These are phyloP conservation scores for Suhomyces sp. DNA, from an alignment of 805 yeast species.

Conservation along the genomic window DNA sequence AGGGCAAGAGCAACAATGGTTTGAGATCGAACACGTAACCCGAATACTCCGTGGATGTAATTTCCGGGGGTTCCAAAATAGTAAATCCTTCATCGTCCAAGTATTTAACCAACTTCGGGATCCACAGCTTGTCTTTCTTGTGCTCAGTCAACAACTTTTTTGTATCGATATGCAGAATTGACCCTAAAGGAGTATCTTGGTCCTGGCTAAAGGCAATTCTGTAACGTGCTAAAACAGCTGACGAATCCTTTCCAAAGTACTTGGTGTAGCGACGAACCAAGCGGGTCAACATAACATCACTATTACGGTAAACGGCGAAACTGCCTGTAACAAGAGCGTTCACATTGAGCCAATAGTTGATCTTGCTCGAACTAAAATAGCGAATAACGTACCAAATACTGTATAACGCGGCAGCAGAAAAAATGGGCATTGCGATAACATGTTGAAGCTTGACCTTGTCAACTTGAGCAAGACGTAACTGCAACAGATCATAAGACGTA, in stretches of 20 bases:
- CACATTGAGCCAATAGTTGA: constrained; percentile 31
- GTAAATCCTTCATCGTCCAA: constrained; percentile 13
- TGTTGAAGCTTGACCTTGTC: constrained; percentile 13
- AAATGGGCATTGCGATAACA: constrained; percentile 44
- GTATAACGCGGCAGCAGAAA: constrained; percentile 38
- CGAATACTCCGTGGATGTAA: constrained; percentile 17
- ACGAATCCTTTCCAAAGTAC: constrained; percentile 2
- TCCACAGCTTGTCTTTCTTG: constrained; percentile 9
- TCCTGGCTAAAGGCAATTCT: constrained; percentile 43
- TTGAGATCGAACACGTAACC: constrained; percentile 22
- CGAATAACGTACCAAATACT: constrained; percentile 38
- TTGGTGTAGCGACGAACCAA: constrained; percentile 26
- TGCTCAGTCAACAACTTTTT: constrained; percentile 8
- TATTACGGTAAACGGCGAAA: constrained; percentile 28
- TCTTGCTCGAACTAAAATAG: constrained; percentile 24
- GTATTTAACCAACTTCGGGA: constrained; percentile 4
- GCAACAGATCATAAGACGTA: constrained; percentile 7
- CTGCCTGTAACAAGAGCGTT: constrained; percentile 35
- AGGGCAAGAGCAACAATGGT: constrained; percentile 14
- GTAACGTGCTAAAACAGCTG: constrained; percentile 27
- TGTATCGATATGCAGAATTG: constrained; percentile 24
- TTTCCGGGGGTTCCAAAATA: constrained; percentile 11
- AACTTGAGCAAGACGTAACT: constrained; percentile 6
- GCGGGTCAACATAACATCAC: constrained; percentile 23
- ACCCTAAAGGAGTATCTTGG: constrained; percentile 35